Base-by-base conservation (phyloP, 306 rosid species). In the Pachyrhizus erosus region DNA sequence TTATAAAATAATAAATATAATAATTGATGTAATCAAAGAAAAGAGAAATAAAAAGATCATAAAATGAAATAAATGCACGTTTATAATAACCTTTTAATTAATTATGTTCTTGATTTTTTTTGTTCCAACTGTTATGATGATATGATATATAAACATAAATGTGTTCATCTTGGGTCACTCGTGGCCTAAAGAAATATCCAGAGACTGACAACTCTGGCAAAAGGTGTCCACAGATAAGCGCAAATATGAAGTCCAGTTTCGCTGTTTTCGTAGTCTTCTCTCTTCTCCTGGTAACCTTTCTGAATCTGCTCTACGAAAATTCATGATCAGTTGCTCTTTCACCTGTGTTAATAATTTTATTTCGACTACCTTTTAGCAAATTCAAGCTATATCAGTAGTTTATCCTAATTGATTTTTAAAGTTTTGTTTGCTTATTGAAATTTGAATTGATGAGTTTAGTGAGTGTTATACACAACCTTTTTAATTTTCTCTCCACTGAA, bases 201-300 rank as follows among this genome's bases (percentile, higher is more conserved):
- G 51, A 79, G 58, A 52, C 82, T 62, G 18, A 54, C 71, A 76
- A 73, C 45, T 70, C 85, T n/a, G 46, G 69, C 39, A 21, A 31
- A n/a, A 31, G 21, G 70, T 31, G 43, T 31, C 43, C 33, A 24
- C 37, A 52, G 58, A 60, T 27, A 42, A n/a, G 49, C 80, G 61
- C 10, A 45, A 40, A 77, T 26, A 90, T 92, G 97, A 90, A 84
- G 43, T 74, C 91, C 57, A 17, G 75, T 68, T 48, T 77, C 58
- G 78, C 83, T 57, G 52, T 82, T 54, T 58, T 84, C 74, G 0
- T 82, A 37, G 26, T 90, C 57, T 82, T 87, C 49, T 81, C 87
- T 61, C 78, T 89, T 72, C 83, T 90, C 73, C 73, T 83, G 95
- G 97, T 93, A 87, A 87, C 86, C 66, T 54, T 60, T 69, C 45